Conservation (phyloP, 306 rosid species). For the Aeschynomene evenia region DNA sequence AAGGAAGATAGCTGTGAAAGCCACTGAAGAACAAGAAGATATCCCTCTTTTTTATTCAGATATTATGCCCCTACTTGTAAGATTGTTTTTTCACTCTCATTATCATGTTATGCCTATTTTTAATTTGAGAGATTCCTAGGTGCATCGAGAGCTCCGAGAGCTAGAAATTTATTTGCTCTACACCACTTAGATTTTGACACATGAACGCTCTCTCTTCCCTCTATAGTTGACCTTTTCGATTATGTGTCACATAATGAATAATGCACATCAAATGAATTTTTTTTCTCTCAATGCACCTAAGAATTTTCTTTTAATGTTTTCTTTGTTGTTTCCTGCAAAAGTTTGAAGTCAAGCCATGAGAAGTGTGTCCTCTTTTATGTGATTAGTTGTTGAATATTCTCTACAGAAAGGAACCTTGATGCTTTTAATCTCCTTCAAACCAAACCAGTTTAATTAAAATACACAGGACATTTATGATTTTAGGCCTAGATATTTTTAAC, state of each 20-base stretch:
- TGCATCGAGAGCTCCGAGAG: too few species aligned
- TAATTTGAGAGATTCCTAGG: too few species aligned
- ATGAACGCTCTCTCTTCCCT: too few species aligned
- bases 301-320: too few species aligned
- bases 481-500: background rate
- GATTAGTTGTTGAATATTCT: background rate
- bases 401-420: background rate
- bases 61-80: slow-evolving; percentile 89
- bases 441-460: slow-evolving; percentile 2
- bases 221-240: too few species aligned
- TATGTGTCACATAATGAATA: too few species aligned
- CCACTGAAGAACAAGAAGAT: slow-evolving; percentile 59
- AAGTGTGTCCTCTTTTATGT: background rate
- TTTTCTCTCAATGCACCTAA: too few species aligned
- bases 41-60: slow-evolving; percentile 88
- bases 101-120: background rate
- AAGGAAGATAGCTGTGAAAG: slow-evolving; percentile 26
- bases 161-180: too few species aligned
- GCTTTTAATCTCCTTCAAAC: slow-evolving; percentile 9
- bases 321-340: background rate
- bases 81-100: slow-evolving; percentile 10
- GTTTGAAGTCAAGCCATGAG: slow-evolving; percentile 1
- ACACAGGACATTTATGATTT: background rate
- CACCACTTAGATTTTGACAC: too few species aligned
- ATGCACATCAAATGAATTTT: too few species aligned